A percentile compares a stretch with the other conserved stretches of the same genome.
These are phyloP conservation scores for Boletus reticulatus DNA, from an alignment of 768 basidiomycete genomes.

Conservation along the genomic window DNA sequence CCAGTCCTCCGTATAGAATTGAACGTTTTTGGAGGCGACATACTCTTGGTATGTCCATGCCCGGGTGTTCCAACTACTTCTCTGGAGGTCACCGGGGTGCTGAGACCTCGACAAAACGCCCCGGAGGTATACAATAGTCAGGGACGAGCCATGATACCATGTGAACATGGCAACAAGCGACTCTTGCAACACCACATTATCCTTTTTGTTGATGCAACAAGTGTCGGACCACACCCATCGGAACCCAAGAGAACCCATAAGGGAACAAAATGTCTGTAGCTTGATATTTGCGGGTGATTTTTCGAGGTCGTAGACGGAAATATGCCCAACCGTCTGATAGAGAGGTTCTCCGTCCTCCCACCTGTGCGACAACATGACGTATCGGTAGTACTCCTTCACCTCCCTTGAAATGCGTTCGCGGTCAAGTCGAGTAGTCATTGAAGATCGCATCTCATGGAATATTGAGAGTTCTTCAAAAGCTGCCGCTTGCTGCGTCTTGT, in stretches of 20 bases:
- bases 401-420: not conserved
- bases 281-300: slow-evolving; percentile 2
- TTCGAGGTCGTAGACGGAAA: slow-evolving; percentile 3
- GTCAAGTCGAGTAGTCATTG: slow-evolving; percentile 1
- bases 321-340: slow-evolving; percentile 2
- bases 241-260: slow-evolving; percentile 1
- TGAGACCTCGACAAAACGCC: not conserved
- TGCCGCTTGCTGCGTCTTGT: slow-evolving; percentile 6
- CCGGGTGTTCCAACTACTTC: slow-evolving; percentile 16
- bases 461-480: slow-evolving; percentile 4
- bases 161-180: slow-evolving; percentile 15
- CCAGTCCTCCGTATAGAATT: slow-evolving; percentile 18
- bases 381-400: slow-evolving; percentile 8
- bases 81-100: not conserved
- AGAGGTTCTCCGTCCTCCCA: slow-evolving; percentile 7
- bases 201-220: slow-evolving; percentile 1
- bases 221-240: slow-evolving; percentile 19
- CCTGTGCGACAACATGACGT: slow-evolving; percentile 11
- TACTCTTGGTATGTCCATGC: slow-evolving; percentile 13
- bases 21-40: slow-evolving; percentile 5
- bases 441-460: slow-evolving; percentile 4
- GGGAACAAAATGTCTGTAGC: slow-evolving; percentile 2
- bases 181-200: slow-evolving; percentile 7
- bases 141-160: slow-evolving; percentile 8
- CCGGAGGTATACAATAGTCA: slow-evolving; percentile 13